Evolutionary conservation across 2,329 filamentous ascomycete species (phyloP).

Genomic region (Ophiosphaerella herpotricha): DNA sequence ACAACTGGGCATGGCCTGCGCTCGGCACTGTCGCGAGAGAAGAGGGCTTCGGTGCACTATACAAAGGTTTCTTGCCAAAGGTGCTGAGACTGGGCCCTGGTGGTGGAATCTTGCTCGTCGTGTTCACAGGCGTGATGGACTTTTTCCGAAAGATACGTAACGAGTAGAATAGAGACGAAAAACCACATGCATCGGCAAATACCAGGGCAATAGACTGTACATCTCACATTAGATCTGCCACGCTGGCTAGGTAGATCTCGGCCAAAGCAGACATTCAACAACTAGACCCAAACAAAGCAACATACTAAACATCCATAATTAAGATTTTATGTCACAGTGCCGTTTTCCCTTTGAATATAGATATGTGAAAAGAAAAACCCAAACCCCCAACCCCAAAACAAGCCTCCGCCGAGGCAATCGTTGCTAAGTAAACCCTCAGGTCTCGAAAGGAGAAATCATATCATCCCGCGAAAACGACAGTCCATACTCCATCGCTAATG

Average conservation of each 20-base stretch:
- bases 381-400: background rate
- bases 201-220: slow-evolving; percentile 8
- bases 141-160: slow-evolving; percentile 78
- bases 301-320: background rate
- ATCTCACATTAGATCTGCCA: background rate
- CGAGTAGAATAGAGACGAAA: slow-evolving; percentile 15
- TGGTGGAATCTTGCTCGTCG: slow-evolving; percentile 76
- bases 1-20: slow-evolving; percentile 97
- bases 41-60: slow-evolving; percentile 88
- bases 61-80: slow-evolving; percentile 98
- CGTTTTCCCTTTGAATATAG: too few species aligned
- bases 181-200: background rate
- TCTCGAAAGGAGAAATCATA: background rate
- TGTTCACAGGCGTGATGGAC: slow-evolving; percentile 88
- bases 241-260: too few species aligned
- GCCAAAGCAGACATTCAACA: background rate
- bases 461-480: background rate
- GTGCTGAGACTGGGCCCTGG: slow-evolving; percentile 77
- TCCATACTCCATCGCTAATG: slow-evolving; percentile 15
- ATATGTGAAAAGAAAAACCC: too few species aligned
- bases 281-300: background rate
- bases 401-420: slow-evolving; percentile 3
- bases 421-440: slow-evolving; percentile 6
- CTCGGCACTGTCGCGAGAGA: slow-evolving; percentile 86
- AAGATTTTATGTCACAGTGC: too few species aligned